Conservation (phyloP, 805 yeast species). For the Wickerhamomyces tratensis region DNA sequence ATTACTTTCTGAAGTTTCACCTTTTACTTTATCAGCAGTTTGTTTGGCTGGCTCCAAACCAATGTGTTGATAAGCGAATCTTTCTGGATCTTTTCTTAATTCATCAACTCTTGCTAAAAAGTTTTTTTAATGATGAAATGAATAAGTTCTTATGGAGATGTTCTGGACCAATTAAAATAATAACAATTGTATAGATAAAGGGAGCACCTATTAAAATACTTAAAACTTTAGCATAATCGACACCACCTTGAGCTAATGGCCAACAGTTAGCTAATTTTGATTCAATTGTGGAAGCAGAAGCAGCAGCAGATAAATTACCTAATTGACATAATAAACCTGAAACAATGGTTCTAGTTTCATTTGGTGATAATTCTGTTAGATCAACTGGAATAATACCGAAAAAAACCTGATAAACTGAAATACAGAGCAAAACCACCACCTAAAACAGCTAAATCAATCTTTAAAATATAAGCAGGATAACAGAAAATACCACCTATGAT, state of each 20-base stretch:
- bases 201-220: constrained; percentile 61
- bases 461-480: constrained; percentile 48
- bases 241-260: constrained; percentile 34
- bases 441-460: constrained; percentile 29
- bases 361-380: constrained; percentile 56
- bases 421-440: constrained; percentile 60
- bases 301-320: constrained; percentile 65
- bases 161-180: constrained; percentile 51
- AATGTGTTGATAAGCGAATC: background rate
- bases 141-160: constrained; percentile 28
- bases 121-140: constrained; percentile 20
- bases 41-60: background rate
- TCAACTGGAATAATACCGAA: constrained; percentile 69
- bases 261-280: constrained; percentile 50
- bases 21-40: background rate
- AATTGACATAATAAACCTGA: constrained; percentile 60
- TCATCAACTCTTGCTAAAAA: constrained; percentile 18
- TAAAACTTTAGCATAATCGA: constrained; percentile 62
- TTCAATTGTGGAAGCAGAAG: constrained; percentile 66
- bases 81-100: background rate
- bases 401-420: constrained; percentile 55
- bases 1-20: too few species aligned
- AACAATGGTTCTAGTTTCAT: constrained; percentile 52
- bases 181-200: constrained; percentile 39
- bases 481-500: constrained; percentile 49